Evolutionary conservation across 768 basidiomycete species (phyloP), one percentile per base, ranked within the genome.

Genomic region (Naganishia kalamii): DNA sequence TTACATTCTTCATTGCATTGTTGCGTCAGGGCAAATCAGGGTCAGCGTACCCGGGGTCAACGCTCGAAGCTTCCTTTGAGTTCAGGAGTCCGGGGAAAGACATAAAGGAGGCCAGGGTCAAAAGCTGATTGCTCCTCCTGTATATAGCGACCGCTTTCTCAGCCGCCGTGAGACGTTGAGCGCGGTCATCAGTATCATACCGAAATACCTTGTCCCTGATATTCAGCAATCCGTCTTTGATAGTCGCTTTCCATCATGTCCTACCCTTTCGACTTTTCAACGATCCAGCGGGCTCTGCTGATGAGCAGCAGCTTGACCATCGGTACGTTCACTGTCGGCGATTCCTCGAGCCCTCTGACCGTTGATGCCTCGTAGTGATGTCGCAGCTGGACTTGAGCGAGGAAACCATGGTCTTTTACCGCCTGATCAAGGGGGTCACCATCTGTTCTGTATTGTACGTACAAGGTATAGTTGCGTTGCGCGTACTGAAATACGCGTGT

Each of bases 371-470:
- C 27, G 4, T 44, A 68, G 66, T 60, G 25, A 68, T 68, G 66
- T 63, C 62, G 21, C 66, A 68, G 62, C 15, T 68, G 44, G 46
- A 64, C n/a, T 23, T 68, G 44, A 68, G 62, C 35, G 62, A 63
- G 11, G 66, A 68, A 25, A 63, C 66, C 17, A 46, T 59, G 57
- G 50, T 68, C 2, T 68, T 68, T 32, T 68, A 68, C 40, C 33
- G 50, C 8, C 21, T 54, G n/a, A 51, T 68, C 35, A 62, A 61
- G 32, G 52, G 62, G 3, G 46, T 68, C 17, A 68, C 66, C 21
- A 50, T 68, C 15, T 44, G 62, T 33, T 50, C 41, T 4, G 54
- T 68, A 15, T 41, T 57, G 64, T 65, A 30, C 2, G 64, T 47
- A 32, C 17, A 23, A 10, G 21, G 15, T 21, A 11, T 47, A 8